These are phyloP conservation scores for Tarenaya hassleriana DNA, from an alignment of 345 rosid species.

Conservation along the genomic window DNA sequence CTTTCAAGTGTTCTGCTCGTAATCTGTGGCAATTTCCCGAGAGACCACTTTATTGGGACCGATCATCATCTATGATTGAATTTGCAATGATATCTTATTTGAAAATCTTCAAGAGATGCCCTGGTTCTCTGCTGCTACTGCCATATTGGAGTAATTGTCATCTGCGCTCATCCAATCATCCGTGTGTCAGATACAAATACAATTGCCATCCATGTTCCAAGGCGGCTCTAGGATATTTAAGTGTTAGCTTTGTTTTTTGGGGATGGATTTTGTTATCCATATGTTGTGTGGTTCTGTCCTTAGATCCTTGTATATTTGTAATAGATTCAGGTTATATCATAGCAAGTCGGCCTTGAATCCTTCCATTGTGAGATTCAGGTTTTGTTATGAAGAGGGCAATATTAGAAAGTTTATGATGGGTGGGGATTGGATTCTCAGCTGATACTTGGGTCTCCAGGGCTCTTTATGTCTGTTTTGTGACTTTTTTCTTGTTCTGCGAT, in stretches of 20 bases:
- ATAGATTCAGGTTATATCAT: too few species aligned
- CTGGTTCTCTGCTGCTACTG: background rate
- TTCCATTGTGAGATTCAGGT: constrained; percentile 7
- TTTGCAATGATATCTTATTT: background rate
- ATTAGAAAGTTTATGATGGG: constrained; percentile 6
- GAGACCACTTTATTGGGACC: constrained; percentile 2
- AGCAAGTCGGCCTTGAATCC: too few species aligned
- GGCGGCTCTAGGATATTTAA: constrained; percentile 19
- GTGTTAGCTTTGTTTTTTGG: constrained; percentile 15
- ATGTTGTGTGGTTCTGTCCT: constrained; percentile 25
- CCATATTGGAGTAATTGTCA: constrained; percentile 5
- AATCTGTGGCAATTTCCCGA: background rate
- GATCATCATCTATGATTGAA: background rate
- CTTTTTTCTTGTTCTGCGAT: background rate
- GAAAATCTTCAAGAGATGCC: background rate
- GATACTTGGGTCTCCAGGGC: constrained; percentile 2
- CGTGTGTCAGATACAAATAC: background rate
- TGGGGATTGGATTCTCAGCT: constrained; percentile 5
- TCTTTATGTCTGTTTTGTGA: constrained; percentile 4
- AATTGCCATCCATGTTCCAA: background rate
- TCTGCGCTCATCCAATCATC: background rate
- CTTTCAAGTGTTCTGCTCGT: background rate
- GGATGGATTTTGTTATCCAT: constrained; percentile 33
- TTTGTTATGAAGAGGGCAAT: constrained; percentile 2
- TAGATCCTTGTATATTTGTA: constrained; percentile 25